Conservation (phyloP, 345 rosid genomes). For the Citrus australasica region DNA sequence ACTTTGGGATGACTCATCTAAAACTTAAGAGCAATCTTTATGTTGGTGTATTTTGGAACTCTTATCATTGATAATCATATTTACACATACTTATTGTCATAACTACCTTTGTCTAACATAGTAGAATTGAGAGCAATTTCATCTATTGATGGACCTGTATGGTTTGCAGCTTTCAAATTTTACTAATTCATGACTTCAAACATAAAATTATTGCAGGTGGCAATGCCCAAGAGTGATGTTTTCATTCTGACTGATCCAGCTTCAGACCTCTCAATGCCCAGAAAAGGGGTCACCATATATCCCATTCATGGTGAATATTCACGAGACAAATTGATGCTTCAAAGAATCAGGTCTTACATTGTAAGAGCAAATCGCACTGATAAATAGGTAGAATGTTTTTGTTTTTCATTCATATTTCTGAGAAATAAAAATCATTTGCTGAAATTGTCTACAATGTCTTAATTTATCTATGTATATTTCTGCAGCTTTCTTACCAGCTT, state of each 20-base stretch:
- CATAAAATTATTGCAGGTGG: conserved; percentile 45
- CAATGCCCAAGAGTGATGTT: conserved; percentile 71
- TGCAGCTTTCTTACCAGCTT: neutral
- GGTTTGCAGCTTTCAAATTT: neutral
- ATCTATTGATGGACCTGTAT: neutral
- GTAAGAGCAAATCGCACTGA: conserved; percentile 68
- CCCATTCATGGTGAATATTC: conserved; percentile 82
- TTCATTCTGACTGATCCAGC: conserved; percentile 82
- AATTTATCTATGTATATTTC: neutral
- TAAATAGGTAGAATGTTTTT: conserved; percentile 50
- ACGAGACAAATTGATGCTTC: conserved; percentile 90
- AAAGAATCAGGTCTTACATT: conserved; percentile 97
- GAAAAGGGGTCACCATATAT: conserved; percentile 50
- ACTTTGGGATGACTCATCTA: neutral
- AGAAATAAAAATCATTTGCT: neutral
- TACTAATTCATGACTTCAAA: neutral
- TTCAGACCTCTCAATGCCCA: conserved; percentile 57
- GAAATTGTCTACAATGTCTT: neutral
- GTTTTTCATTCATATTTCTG: neutral
- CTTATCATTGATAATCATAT: neutral
- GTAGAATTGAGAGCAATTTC: neutral
- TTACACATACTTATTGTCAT: neutral
- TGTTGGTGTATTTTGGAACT: neutral
- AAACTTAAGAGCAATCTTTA: neutral
- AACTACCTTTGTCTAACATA: neutral